phyloP scores from a whole-genome alignment of 768 basidiomycete species.

The Auriscalpium orientale region DNA sequence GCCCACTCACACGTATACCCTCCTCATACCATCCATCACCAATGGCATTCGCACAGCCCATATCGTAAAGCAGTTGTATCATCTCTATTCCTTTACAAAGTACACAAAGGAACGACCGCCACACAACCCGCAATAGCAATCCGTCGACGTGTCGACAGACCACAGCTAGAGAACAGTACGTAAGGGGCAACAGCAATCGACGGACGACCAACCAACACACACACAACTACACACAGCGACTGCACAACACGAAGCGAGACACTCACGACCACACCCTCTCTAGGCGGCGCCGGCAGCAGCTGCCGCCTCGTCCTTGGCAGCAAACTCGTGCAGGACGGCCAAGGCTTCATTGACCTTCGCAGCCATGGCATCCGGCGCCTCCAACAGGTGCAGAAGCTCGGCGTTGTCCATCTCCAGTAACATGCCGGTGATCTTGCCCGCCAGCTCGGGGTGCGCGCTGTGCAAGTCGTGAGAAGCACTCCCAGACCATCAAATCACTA shows the following conservation, averaged over 20 bases:
- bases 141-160: slow-evolving; percentile 24
- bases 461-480: slow-evolving; percentile 8
- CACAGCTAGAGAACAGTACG: slow-evolving; percentile 20
- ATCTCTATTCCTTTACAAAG: slow-evolving; percentile 49
- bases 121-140: slow-evolving; percentile 35
- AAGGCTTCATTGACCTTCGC: slow-evolving; percentile 91
- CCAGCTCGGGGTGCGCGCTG: slow-evolving; percentile 75
- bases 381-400: slow-evolving; percentile 86
- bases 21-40: slow-evolving; percentile 11
- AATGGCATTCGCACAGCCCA: slow-evolving; percentile 14
- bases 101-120: slow-evolving; percentile 50
- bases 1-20: slow-evolving; percentile 11
- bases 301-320: slow-evolving; percentile 33
- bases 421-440: slow-evolving; percentile 99
- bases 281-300: slow-evolving; percentile 11
- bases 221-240: slow-evolving; percentile 27
- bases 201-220: slow-evolving; percentile 25
- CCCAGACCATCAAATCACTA: slow-evolving; percentile 6
- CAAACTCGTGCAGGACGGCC: slow-evolving; percentile 79
- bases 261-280: background rate
- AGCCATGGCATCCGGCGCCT: slow-evolving; percentile 73
- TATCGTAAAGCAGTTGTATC: slow-evolving; percentile 42
- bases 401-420: slow-evolving; percentile 97
- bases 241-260: slow-evolving; percentile 39
- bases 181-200: slow-evolving; percentile 16